Evolutionary conservation across 768 basidiomycete species (phyloP), one percentile per base, ranked within the genome.

Genomic region (Pholiota microspora): DNA sequence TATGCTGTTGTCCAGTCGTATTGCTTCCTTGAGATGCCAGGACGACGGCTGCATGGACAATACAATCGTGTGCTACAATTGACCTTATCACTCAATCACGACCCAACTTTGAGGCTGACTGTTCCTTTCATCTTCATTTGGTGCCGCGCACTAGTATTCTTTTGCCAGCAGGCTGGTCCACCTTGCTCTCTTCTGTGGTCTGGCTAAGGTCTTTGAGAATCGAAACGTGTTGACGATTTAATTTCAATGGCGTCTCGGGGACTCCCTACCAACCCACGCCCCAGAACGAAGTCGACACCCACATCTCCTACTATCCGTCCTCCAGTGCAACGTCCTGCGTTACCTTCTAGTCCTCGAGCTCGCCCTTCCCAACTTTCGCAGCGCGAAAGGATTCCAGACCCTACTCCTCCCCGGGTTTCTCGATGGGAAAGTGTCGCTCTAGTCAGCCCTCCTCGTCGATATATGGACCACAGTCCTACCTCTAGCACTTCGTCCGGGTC

Each of bases 401-500:
- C 6, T 13, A 35, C 16, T 28, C 34, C 36, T 23, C 27, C 23
- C 28, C 1, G 9, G 10, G 13, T n/a, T 25, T 50, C 49, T 27
- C 49, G 36, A 25, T 27, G 35, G 34, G 29, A 36, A 25, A n/a
- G n/a, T 18, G 34, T 18, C 16, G 13, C 3, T 32, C 34, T 21
- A 36, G 5, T 35, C 23, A 16, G 6, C 27, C 16, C n/a, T 40
- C 16, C 32, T 16, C 53, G 53, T n/a, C 34, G 35, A 12, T 59
- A 64, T 34, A 57, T 63, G n/a, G 64, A 64, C 38, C 59, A 66
- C 21, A 54, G 61, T 35, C 65, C 71, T 12, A 62, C 66, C 8
- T 54, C 62, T n/a, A 50, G 45, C 12, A 45, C 56, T 28, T 68
- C 75, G 7, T 69, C 69, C 0, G 64, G 69, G 5, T 59, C 66